Base-by-base conservation (phyloP, 306 rosid genomes). In the Leucaena leucocephala region DNA sequence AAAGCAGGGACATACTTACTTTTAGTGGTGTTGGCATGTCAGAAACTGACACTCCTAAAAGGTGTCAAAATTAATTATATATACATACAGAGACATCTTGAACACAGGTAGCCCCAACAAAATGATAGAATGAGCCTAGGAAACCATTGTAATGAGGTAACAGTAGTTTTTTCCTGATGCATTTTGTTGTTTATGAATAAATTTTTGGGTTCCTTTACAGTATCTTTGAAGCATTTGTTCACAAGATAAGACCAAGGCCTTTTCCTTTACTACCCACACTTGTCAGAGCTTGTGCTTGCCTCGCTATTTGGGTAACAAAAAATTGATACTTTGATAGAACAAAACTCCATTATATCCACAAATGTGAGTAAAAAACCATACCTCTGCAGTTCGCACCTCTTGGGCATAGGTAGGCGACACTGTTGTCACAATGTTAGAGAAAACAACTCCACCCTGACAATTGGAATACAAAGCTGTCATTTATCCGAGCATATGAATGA, bases 401-500 rank as follows among this genome's bases (percentile, higher is more conserved):
- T 93, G 97, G 19, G 98, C 98, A 46, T 95, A 95, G 80, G 97
- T 93, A 63, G 97, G 98, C 40, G 99, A 95, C 58, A 95, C 99
- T 62, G 99, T 95, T 68, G 99, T 95, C 84, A 95, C 98, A 78
- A 95, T 89, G 85, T 95, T 95, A 48, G 99, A 95, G 80, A 90
- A 95, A 45, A 95, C 99, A 87, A 95, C 78, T 77, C 91, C 99
- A 68, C 99, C 99, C 99, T 95, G 83, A 76, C 75, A 83, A 74
- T 62, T 58, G 72, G 62, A 81, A 65, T 39, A 69, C 14, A 71
- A 78, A 40, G 21, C 19, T 66, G 62, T 83, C 76, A 83, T 67
- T 45, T 70, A 80, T 70, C 54, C 36, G 82, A 68, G 19, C 46
- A 59, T 33, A 72, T 19, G 34, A 62, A 78, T 14, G 38, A 57